phyloP scores from a whole-genome alignment of 164 flowering plant genomes.

The Akebia trifoliata region DNA sequence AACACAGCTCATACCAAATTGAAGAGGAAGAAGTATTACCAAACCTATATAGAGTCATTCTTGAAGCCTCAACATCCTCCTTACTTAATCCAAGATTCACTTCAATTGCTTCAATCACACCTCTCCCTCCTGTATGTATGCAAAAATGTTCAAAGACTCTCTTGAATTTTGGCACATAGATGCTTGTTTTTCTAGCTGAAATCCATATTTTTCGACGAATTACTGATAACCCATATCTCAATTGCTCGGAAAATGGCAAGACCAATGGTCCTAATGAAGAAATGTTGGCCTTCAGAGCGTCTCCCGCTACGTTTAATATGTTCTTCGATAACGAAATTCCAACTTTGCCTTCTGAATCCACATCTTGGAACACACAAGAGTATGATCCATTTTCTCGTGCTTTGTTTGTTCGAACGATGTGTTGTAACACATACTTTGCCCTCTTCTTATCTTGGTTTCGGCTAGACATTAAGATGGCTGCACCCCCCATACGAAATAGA shows the following conservation, averaged over 20 bases:
- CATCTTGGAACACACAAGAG: conserved; percentile 13
- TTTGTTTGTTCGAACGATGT: conserved; percentile 13
- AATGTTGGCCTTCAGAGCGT: conserved; percentile 18
- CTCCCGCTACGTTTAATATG: conserved; percentile 17
- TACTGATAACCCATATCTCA: conserved; percentile 9
- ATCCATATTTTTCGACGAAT: conserved; percentile 2
- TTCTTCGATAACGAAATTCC: conserved; percentile 17
- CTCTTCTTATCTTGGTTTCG: conserved; percentile 12
- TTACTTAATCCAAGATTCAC: conserved; percentile 8
- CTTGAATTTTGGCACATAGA: conserved; percentile 15
- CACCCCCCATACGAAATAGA: conserved; percentile 27
- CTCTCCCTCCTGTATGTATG: conserved; percentile 25
- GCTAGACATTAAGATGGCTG: conserved; percentile 8
- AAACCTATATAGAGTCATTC: conserved; percentile 25
- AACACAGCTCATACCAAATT: conserved; percentile 23
- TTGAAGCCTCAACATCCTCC: conserved; percentile 21
- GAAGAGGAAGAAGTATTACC: conserved; percentile 35
- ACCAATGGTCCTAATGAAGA: conserved; percentile 16
- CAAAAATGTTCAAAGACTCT: conserved; percentile 22
- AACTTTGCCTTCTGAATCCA: conserved; percentile 12
- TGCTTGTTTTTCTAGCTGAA: neutral
- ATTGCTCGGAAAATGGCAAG: conserved; percentile 15
- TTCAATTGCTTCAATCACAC: conserved; percentile 15
- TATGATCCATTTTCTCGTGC: conserved; percentile 14
- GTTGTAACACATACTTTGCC: conserved; percentile 21